Conservation (phyloP, 2,329 filamentous ascomycete genomes). For the Arthrobotrys entomopaga region DNA sequence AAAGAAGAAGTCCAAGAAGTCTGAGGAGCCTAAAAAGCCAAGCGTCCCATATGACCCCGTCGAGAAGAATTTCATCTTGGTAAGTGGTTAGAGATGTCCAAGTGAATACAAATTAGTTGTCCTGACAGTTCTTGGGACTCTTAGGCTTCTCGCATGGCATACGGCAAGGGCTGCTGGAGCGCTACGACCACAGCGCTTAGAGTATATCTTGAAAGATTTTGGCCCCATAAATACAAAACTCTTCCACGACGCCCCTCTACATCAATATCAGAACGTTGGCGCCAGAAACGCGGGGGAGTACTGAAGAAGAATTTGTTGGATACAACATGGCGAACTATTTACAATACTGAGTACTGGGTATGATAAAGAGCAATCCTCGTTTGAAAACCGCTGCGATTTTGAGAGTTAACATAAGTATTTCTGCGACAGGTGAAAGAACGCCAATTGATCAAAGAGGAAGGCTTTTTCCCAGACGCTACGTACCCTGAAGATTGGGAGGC, state of each 20-base stretch:
- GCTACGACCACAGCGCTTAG: not conserved
- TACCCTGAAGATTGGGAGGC: not conserved
- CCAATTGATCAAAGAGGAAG: not conserved
- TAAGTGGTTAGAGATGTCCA: not conserved
- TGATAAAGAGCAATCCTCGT: not conserved
- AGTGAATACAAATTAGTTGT: not conserved
- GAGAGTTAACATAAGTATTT: not conserved
- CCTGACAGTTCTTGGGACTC: not conserved
- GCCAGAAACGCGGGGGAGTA: not conserved
- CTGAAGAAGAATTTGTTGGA: not conserved
- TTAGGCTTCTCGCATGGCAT: slow-evolving; percentile 4
- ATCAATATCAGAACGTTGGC: slow-evolving; percentile 14
- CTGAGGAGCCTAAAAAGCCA: too few species aligned
- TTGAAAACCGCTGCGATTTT: not conserved
- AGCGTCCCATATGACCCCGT: not conserved
- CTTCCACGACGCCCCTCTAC: not conserved
- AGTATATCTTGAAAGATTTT: not conserved
- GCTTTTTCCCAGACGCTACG: not conserved
- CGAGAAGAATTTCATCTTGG: slow-evolving; percentile 19
- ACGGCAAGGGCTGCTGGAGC: not conserved
- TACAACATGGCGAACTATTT: not conserved
- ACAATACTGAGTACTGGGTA: not conserved
- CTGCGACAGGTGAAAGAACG: not conserved
- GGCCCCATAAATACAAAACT: not conserved
- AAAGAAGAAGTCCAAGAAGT: too few species aligned